These are phyloP conservation scores for Zygosaccharomyces sapae DNA, from an alignment of 1,139 yeast species.

Conservation along the genomic window DNA sequence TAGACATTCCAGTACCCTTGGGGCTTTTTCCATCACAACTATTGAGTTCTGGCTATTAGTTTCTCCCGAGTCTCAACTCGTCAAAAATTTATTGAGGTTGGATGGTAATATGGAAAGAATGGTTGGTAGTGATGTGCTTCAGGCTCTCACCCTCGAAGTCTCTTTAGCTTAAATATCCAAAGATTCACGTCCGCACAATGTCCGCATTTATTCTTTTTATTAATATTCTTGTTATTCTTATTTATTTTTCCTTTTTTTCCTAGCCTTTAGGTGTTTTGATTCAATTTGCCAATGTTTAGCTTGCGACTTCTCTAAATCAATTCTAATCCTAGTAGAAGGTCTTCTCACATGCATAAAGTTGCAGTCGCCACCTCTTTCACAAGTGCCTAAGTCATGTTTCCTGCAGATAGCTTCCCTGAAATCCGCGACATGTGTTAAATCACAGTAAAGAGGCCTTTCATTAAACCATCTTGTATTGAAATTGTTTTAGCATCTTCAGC, in stretches of 20 bases:
- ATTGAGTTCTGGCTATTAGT: no score
- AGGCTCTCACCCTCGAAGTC: no score
- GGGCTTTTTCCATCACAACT: no score
- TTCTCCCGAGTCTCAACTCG: no score
- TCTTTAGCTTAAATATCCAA: no score
- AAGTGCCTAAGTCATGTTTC: constrained; percentile 58
- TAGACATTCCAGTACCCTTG: no score
- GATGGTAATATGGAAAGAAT: no score
- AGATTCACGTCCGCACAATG: no score
- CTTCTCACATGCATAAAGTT: constrained; percentile 78
- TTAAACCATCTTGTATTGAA: constrained; percentile 82
- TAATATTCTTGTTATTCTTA: not conserved
- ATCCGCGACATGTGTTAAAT: constrained; percentile 69
- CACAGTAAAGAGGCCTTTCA: constrained; percentile 75
- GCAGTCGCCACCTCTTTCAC: constrained; percentile 77
- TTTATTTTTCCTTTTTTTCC: not conserved
- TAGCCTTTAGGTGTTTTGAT: not conserved
- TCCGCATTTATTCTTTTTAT: no score
- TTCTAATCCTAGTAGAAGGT: constrained; percentile 45
- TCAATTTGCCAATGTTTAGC: constrained; percentile 16
- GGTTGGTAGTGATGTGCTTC: no score
- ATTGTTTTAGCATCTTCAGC: constrained; percentile 59
- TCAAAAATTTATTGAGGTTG: no score
- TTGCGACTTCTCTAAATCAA: constrained; percentile 22
- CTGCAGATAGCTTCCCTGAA: constrained; percentile 73